phyloP scores from a whole-genome alignment of 129 eudicot genomes.

The Kitagawia praeruptora region DNA sequence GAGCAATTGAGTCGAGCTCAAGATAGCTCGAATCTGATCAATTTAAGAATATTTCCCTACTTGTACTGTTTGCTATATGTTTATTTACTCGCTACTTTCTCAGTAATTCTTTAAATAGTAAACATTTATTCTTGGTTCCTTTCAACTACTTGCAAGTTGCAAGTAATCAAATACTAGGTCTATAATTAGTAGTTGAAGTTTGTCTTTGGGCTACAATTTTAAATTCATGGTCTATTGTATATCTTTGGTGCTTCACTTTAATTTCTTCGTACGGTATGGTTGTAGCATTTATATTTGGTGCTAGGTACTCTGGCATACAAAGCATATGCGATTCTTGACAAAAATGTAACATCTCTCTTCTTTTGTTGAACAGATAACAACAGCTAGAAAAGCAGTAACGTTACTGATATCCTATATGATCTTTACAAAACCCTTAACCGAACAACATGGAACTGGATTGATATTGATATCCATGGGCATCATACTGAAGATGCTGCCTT shows the following conservation, averaged over 20 bases:
- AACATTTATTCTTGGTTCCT: background rate
- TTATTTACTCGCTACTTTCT: background rate
- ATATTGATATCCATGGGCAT: conserved; percentile 70
- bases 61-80: background rate
- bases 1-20: no score
- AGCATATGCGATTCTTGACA: background rate
- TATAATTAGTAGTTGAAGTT: background rate
- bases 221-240: background rate
- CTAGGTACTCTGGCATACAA: background rate
- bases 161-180: background rate
- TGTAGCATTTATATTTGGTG: background rate
- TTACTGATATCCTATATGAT: conserved; percentile 64
- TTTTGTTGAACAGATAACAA: conserved; percentile 42
- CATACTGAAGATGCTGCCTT: conserved; percentile 47
- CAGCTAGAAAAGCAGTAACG: conserved; percentile 83
- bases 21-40: no score
- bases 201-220: background rate
- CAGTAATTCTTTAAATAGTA: background rate
- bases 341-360: background rate
- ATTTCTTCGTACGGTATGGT: background rate
- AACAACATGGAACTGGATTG: conserved; percentile 69
- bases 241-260: background rate
- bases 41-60: background rate
- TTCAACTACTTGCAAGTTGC: background rate
- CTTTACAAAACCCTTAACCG: conserved; percentile 70